Conservation (phyloP, 768 basidiomycete genomes). For the Trichaptum fuscoviolaceum region DNA sequence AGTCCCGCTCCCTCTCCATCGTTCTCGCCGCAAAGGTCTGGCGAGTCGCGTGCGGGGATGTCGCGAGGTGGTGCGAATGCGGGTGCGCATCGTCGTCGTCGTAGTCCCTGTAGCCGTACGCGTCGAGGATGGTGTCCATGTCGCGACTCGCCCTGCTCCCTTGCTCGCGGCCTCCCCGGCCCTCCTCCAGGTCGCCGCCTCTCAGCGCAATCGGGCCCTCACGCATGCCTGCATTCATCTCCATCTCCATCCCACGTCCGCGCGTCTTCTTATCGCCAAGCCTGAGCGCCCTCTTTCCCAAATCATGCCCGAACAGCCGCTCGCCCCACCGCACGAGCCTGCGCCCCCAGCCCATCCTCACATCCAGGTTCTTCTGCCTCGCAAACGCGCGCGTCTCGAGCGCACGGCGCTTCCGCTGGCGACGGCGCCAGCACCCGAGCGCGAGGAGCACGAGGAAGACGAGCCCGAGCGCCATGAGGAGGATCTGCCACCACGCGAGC, state of each 20-base stretch:
- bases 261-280: constrained; percentile 19
- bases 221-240: constrained; percentile 14
- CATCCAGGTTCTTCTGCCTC: constrained; percentile 47
- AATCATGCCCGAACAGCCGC: constrained; percentile 48
- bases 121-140: constrained; percentile 45
- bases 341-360: constrained; percentile 46
- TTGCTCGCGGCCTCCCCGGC: constrained; percentile 40
- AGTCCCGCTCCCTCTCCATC: constrained; percentile 17
- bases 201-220: constrained; percentile 24
- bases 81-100: constrained; percentile 28
- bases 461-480: constrained; percentile 78
- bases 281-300: constrained; percentile 23
- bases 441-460: constrained; percentile 70
- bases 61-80: constrained; percentile 34
- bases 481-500: constrained; percentile 78
- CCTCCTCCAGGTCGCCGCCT: constrained; percentile 46
- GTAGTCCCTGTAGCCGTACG: constrained; percentile 42
- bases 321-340: constrained; percentile 53
- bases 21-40: neutral
- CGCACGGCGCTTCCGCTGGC: constrained; percentile 61
- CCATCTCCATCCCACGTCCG: no score
- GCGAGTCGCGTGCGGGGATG: constrained; percentile 7
- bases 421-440: constrained; percentile 65
- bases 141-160: constrained; percentile 40
- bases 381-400: constrained; percentile 65